These are phyloP conservation scores for Gnomoniopsis sp. DNA, from an alignment of 2,329 filamentous ascomycete species.

Conservation along the genomic window DNA sequence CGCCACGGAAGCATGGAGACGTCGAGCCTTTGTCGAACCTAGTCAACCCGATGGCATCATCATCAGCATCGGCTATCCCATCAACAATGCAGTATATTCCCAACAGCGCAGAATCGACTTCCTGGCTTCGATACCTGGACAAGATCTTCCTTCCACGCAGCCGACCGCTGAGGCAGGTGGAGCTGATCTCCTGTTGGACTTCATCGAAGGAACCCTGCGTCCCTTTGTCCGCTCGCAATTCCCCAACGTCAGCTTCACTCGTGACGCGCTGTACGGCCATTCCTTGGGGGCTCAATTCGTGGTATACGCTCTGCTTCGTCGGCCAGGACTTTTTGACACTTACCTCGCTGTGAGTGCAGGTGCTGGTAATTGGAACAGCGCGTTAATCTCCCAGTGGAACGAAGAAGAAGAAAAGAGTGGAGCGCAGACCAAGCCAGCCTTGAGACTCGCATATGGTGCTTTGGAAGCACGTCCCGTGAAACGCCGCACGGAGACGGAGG, in stretches of 20 bases:
- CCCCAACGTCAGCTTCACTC: conserved; percentile 21
- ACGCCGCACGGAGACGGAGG: conserved; percentile 22
- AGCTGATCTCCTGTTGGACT: conserved; percentile 23
- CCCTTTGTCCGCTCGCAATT: conserved; percentile 23
- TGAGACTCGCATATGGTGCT: conserved; percentile 22
- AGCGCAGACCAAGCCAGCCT: conserved; percentile 17
- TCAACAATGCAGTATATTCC: conserved; percentile 23
- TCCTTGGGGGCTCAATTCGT: conserved; percentile 25
- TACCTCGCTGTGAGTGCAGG: conserved; percentile 23
- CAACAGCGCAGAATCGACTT: conserved; percentile 24
- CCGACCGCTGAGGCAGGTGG: conserved; percentile 1
- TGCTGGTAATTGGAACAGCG: no score
- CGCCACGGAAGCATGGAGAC: conserved; percentile 24
- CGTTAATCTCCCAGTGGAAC: conserved; percentile 17
- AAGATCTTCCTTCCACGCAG: background rate
- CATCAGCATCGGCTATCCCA: conserved; percentile 26
- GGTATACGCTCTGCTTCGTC: conserved; percentile 20
- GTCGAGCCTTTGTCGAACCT: conserved; percentile 22
- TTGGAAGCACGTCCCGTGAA: conserved; percentile 21
- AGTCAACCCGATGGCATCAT: conserved; percentile 24
- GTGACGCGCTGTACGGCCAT: conserved; percentile 24
- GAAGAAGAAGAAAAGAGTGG: conserved; percentile 2
- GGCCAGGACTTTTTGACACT: conserved; percentile 25
- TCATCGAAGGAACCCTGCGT: conserved; percentile 21
- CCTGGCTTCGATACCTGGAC: conserved; percentile 19